Percentiles rank a stretch among this genome's conserved stretches.
These are phyloP conservation scores for Cladosporium sp. DNA, from an alignment of 2,329 filamentous ascomycete species.

Conservation along the genomic window DNA sequence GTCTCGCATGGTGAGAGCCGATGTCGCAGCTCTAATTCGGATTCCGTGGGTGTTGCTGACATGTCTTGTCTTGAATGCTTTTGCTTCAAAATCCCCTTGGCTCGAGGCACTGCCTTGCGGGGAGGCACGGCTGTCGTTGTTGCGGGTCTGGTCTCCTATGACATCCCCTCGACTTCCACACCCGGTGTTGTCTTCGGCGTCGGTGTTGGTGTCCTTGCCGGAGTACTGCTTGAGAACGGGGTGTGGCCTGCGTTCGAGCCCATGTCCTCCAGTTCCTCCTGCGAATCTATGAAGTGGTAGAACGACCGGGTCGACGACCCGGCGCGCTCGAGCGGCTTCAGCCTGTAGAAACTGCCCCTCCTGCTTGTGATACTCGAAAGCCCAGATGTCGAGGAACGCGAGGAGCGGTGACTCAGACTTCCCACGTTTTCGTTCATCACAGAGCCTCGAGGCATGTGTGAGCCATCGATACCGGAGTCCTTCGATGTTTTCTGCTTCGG, in stretches of 20 bases:
- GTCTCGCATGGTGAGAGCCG: neutral
- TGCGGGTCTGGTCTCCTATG: neutral
- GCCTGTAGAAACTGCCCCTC: neutral
- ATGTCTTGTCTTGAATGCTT: neutral
- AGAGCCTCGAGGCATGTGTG: slow-evolving; percentile 7
- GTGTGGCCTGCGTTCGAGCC: slow-evolving; percentile 7
- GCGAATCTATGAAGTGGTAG: neutral
- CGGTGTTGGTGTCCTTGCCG: neutral
- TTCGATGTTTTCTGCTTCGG: neutral
- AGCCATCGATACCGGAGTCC: slow-evolving; percentile 6
- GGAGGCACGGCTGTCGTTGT: neutral
- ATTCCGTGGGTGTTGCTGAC: neutral
- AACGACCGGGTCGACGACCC: slow-evolving; percentile 11
- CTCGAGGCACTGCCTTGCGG: neutral
- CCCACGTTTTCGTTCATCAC: neutral
- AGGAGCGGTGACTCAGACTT: neutral
- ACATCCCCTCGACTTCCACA: neutral
- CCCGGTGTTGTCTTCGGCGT: slow-evolving; percentile 2
- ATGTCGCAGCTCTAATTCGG: neutral
- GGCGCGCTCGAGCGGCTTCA: neutral
- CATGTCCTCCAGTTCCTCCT: slow-evolving; percentile 1
- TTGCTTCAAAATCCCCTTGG: neutral
- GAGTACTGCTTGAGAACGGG: neutral
- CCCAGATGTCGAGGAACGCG: neutral
- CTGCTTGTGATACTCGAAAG: neutral